Percentiles rank a stretch among this genome's conserved stretches.
These are phyloP conservation scores for Alternaria sp. DNA, from an alignment of 2,329 filamentous ascomycete genomes.

Conservation along the genomic window DNA sequence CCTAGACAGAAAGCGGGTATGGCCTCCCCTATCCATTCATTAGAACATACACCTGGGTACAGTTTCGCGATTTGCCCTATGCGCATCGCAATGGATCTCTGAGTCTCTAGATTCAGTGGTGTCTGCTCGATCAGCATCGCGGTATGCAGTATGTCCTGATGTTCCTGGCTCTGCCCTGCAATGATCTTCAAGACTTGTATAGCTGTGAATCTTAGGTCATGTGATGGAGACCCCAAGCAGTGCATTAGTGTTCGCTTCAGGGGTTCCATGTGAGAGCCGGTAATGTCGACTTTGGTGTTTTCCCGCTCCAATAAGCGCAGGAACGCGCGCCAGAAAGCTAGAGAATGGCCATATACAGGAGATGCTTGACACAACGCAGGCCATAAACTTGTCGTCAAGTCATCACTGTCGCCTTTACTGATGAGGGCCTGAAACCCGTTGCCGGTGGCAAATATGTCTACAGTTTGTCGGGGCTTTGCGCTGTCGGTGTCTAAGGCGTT, in stretches of 20 bases:
- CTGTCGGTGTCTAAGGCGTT: constrained; percentile 16
- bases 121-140: constrained; percentile 84
- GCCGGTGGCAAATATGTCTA: constrained; percentile 69
- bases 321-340: constrained; percentile 42
- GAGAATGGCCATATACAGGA: constrained; percentile 65
- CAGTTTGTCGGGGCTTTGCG: constrained; percentile 1
- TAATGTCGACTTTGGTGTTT: constrained; percentile 58
- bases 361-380: constrained; percentile 70
- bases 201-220: constrained; percentile 74
- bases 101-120: constrained; percentile 76
- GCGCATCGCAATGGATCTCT: constrained; percentile 81
- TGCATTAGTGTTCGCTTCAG: constrained; percentile 70
- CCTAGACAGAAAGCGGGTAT: constrained; percentile 88
- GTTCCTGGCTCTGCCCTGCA: constrained; percentile 54
- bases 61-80: constrained; percentile 75
- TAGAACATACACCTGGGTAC: constrained; percentile 66
- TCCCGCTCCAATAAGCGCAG: constrained; percentile 69
- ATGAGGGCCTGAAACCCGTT: constrained; percentile 77
- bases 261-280: constrained; percentile 63
- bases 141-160: constrained; percentile 61
- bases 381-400: constrained; percentile 62
- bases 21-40: constrained; percentile 71
- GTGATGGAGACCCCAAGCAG: constrained; percentile 77
- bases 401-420: constrained; percentile 60
- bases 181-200: constrained; percentile 74